Evolutionary conservation across 148 eudicot species (phyloP), one percentile per base, ranked within the genome.

Genomic region (Spergularia marina): DNA sequence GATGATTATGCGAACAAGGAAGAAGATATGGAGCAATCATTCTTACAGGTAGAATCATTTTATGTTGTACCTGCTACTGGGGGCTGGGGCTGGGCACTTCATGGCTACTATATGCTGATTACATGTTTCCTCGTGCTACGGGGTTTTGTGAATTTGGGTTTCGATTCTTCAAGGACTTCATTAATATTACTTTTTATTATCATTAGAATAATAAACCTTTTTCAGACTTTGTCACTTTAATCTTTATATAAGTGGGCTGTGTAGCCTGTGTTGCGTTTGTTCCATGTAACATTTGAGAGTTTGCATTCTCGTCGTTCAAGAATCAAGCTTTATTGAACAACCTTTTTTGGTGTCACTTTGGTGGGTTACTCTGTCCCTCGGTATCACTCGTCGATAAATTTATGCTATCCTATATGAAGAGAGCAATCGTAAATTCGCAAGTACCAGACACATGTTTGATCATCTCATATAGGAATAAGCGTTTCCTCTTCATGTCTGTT

Each of bases 1-100:
- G 97, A 92, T 83, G 98, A 94, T 84, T 94, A 92, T 83, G 83
- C 83, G 77, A 83, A 89, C 72, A 90, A 91, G 81, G 96, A 92
- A 66, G 97, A 92, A 75, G 88, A 95, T 81, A 87, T 90, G 96
- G 97, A 86, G 53, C 89, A 82, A 53, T 75, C 87, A 74, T 84
- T 78, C 55, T 80, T 89, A 83, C 91, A 80, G 76, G 98, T 94
- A 76, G 62, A 81, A 63, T 55, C 67, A 15, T 25, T 34, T 60
- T 54, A 49, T 52, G 13, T 55, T 55, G 68, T 61, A 61, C 25
- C 23, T n/a, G n/a, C 12, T 69, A 34, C 7, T 44, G 67, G 68
- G 52, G 36, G 36, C 36, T 30, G 36, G 36, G 36, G 14, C 8
- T 74, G 6, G 20, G 47, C 40, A 30, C 23, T 58, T 21, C 44